Conservation (phyloP, 139 green algal species). For the Haematococcus lacustris region DNA sequence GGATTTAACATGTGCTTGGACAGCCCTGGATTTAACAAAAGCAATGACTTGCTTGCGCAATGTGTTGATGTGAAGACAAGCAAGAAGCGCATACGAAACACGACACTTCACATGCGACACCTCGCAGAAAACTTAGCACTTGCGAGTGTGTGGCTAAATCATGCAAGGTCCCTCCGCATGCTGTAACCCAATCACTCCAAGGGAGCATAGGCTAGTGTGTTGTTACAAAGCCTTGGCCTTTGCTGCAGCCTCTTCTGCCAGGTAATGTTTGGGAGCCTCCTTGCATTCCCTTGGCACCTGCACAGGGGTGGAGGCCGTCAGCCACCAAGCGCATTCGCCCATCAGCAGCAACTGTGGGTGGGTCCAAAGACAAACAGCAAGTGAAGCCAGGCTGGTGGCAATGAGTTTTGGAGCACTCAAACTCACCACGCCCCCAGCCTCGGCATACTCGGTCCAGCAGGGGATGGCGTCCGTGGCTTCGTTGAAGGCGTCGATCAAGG, state of each 20-base stretch:
- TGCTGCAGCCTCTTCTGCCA: background rate
- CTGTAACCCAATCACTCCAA: no score
- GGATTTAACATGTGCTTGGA: no score
- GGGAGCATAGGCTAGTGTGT: no score
- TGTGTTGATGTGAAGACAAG: no score
- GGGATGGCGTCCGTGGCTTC: constrained; percentile 56
- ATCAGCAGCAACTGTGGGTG: background rate
- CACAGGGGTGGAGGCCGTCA: background rate
- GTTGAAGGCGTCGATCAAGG: constrained; percentile 53
- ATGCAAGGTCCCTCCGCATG: no score
- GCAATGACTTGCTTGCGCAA: no score
- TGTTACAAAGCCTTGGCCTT: background rate
- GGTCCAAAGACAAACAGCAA: background rate
- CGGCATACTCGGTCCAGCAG: constrained; percentile 71
- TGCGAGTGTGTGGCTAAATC: no score
- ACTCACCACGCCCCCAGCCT: constrained; percentile 41
- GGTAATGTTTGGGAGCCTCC: constrained; percentile 3
- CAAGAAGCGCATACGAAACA: no score
- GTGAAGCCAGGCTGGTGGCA: background rate
- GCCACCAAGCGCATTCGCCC: background rate
- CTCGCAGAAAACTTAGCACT: no score
- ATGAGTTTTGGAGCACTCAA: no score
- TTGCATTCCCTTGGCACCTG: background rate
- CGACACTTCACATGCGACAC: no score
- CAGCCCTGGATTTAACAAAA: no score